Base-by-base conservation (phyloP, 208 protist species). In the Herpetomonas muscarum region DNA sequence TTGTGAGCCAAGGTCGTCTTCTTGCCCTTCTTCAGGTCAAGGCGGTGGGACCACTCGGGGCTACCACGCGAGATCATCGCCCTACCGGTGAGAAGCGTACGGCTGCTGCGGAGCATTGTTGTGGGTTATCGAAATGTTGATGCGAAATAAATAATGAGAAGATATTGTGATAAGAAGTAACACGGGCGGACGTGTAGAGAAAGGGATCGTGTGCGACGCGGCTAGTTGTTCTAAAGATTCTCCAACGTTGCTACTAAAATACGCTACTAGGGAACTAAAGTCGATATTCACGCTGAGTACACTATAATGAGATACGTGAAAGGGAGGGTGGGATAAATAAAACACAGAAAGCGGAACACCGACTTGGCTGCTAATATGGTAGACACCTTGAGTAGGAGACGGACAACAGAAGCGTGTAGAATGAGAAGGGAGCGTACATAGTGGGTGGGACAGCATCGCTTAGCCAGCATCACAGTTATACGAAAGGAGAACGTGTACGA, bases 1-100 rank as follows among this genome's bases (percentile, higher is more conserved):
- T 94, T 94, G 73, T 94, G 88, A 3, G 84, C 71, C 49, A 92
- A 47, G 17, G 82, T 94, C 9, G 81, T 90, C 63, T 92, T 94
- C 71, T 92, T 92, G 25, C 88, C 85, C 47, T 89, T 88, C 74
- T 94, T 94, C 3, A 92, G 74, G 56, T 94, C 88, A 13, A 94
- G 60, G 22, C 88, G 88, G 55, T 94, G 88, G 0, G 85, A 86
- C 85, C 88, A 94, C 74, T 94, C 85, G 44, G 88, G 88, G 52
- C 88, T 94, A 32, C 88, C 88, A 66, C 88, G 88, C 24, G 88
- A 94, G 47, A 94, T 92, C 81, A 94, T 92, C 58, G 88, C 84
- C 39, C 87, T 84, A 17, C 87, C 87, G 17, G 81, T 92, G 53
- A 81, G 70, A 32, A 67, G 60, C 24, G 49, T 44, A 21, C 72